Percentiles rank a stretch among this genome's conserved stretches.
These are phyloP conservation scores for Aegilops tauschii DNA, from an alignment of 176 grass and related monocot genomes.

Conservation along the genomic window DNA sequence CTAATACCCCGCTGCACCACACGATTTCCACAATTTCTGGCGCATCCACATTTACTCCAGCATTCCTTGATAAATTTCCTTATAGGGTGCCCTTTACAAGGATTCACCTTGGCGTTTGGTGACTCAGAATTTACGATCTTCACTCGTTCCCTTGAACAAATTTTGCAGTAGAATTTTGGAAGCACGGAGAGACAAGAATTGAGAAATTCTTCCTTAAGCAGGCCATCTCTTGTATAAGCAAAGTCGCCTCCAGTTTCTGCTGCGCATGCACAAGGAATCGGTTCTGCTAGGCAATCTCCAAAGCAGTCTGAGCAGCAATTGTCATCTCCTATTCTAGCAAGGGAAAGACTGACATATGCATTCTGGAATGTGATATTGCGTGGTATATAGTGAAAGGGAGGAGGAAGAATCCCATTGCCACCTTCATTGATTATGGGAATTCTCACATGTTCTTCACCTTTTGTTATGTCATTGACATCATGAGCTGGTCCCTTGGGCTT, in stretches of 20 bases:
- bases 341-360: conserved; percentile 60
- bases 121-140: not conserved
- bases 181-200: conserved; percentile 47
- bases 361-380: conserved; percentile 62
- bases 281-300: conserved; percentile 56
- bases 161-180: conserved; percentile 16
- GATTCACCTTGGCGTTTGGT: conserved; percentile 24
- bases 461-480: conserved; percentile 77
- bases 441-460: conserved; percentile 66
- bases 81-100: conserved; percentile 77
- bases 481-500: conserved; percentile 29
- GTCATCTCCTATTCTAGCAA: conserved; percentile 89
- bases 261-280: conserved; percentile 71
- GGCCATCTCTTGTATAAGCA: conserved; percentile 65
- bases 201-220: conserved; percentile 60
- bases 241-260: conserved; percentile 77
- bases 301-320: conserved; percentile 74
- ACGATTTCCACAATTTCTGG: conserved; percentile 73
- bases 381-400: conserved; percentile 72
- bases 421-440: conserved; percentile 51
- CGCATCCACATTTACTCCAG: conserved; percentile 85
- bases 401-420: conserved; percentile 55
- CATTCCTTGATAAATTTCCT: conserved; percentile 95
- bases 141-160: not conserved
- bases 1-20: conserved; percentile 85